These are phyloP conservation scores for Coleophoma eucalyptorum DNA, from an alignment of 2,329 filamentous ascomycete genomes.

Conservation along the genomic window DNA sequence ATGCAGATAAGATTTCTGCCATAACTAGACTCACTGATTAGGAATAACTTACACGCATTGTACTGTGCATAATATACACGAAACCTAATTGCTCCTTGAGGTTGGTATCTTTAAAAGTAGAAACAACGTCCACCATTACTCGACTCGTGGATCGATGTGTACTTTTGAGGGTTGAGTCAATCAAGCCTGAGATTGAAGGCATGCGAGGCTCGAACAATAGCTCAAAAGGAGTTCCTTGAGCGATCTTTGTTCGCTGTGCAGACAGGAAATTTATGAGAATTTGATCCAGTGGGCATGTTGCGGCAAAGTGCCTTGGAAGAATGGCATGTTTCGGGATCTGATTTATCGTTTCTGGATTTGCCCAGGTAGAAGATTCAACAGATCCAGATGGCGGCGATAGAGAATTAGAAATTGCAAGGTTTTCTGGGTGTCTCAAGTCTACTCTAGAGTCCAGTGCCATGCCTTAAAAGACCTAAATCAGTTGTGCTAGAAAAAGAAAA, in stretches of 20 bases:
- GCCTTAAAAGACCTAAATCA: background rate
- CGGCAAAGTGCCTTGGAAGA: slow-evolving; percentile 1
- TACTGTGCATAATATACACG: slow-evolving; percentile 3
- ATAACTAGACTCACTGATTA: background rate
- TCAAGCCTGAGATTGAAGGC: slow-evolving; percentile 1
- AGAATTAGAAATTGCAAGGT: background rate
- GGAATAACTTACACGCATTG: background rate
- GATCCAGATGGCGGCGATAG: background rate
- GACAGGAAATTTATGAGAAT: slow-evolving; percentile 3
- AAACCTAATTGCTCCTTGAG: slow-evolving; percentile 3
- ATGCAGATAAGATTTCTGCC: background rate
- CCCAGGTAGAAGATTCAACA: background rate
- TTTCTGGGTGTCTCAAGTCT: background rate
- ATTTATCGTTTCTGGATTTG: background rate
- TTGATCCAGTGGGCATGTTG: slow-evolving; percentile 4
- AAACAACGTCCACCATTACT: slow-evolving; percentile 4
- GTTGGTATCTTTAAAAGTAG: slow-evolving; percentile 2
- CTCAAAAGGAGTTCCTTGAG: background rate
- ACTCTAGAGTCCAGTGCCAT: background rate
- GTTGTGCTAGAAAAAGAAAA: background rate
- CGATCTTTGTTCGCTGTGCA: background rate
- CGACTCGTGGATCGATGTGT: background rate
- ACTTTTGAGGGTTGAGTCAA: background rate
- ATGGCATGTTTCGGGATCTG: background rate
- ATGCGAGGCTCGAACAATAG: slow-evolving; percentile 1